These are phyloP conservation scores for Selaginella moellendorffii DNA, from an alignment of 75 land plant genomes.

Conservation along the genomic window DNA sequence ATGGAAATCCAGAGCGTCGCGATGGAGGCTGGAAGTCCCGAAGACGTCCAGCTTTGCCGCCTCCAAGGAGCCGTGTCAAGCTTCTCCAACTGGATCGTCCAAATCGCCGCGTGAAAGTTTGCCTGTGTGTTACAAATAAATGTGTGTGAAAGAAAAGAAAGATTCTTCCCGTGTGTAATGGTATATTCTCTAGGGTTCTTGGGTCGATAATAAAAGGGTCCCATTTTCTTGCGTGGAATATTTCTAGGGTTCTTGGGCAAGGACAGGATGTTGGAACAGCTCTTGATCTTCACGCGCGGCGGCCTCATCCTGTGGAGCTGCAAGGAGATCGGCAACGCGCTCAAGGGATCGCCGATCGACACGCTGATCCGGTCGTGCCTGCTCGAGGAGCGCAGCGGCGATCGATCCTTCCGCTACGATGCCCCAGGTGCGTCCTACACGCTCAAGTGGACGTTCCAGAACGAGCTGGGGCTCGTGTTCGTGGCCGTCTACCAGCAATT, in stretches of 20 bases:
- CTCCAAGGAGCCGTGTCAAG: constrained; percentile 71
- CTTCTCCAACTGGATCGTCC: constrained; percentile 49
- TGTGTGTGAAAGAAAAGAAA: too few relatives aligned
- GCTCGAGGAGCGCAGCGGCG: constrained; percentile 84
- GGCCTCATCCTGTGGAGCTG: constrained; percentile 95
- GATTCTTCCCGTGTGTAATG: too few relatives aligned
- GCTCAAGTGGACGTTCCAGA: constrained; percentile 93
- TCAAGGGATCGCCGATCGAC: constrained; percentile 90
- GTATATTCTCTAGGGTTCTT: too few relatives aligned
- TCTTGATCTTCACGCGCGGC: constrained; percentile 89
- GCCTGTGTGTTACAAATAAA: too few relatives aligned
- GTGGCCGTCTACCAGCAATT: constrained; percentile 89
- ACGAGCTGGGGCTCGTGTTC: constrained; percentile 88
- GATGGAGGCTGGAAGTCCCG: constrained; percentile 65
- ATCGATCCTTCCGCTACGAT: constrained; percentile 62
- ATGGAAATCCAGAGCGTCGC: constrained; percentile 51
- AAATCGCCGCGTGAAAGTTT: not conserved
- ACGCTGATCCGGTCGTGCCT: constrained; percentile 88
- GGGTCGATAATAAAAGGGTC: too few relatives aligned
- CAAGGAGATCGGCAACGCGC: constrained; percentile 73
- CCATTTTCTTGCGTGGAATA: too few relatives aligned
- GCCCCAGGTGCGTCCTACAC: constrained; percentile 70
- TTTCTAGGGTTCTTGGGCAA: too few relatives aligned
- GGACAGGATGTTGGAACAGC: constrained; percentile 70
- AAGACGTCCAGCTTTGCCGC: constrained; percentile 52